Conservation (phyloP, 495 filamentous ascomycete genomes). For the Daldinia concentrica region DNA sequence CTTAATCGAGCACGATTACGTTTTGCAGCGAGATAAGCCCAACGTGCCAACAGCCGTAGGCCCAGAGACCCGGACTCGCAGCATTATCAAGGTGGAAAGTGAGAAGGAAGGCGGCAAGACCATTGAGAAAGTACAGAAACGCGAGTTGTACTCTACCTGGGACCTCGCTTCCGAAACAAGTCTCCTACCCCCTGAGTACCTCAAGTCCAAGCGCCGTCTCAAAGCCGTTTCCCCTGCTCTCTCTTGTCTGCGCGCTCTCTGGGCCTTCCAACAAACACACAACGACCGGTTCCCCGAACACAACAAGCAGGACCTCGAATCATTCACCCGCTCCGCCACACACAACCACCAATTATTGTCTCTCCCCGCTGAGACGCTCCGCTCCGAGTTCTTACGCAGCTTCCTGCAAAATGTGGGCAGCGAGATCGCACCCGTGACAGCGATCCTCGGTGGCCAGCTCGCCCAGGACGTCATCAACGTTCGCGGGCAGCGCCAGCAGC, state of each 20-base stretch:
- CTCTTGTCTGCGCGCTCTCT: conserved; percentile 81
- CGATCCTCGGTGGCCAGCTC: conserved; percentile 87
- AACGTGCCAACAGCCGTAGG: conserved; percentile 73
- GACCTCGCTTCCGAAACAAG: conserved; percentile 78
- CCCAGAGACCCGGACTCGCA: conserved; percentile 79
- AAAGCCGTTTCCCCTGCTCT: conserved; percentile 81
- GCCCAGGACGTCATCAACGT: conserved; percentile 99
- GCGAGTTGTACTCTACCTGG: conserved; percentile 86
- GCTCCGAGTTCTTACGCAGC: conserved; percentile 78
- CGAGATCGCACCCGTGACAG: conserved; percentile 87
- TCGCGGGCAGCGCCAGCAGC: conserved; percentile 86
- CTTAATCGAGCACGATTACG: conserved; percentile 84
- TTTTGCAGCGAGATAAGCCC: conserved; percentile 83
- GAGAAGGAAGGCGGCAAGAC: conserved; percentile 76
- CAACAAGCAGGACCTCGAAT: conserved; percentile 61
- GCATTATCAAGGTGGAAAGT: conserved; percentile 72
- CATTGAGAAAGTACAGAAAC: conserved; percentile 92
- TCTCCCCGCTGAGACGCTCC: conserved; percentile 78
- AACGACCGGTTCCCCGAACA: conserved; percentile 51
- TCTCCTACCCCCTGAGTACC: conserved; percentile 73
- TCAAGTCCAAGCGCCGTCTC: conserved; percentile 70
- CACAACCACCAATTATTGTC: conserved; percentile 78
- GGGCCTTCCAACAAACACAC: conserved; percentile 70
- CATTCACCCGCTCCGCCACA: conserved; percentile 79
- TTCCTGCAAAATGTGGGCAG: conserved; percentile 83